phyloP scores from a whole-genome alignment of 352 stramenopile species.

The Pythium periplocum region DNA sequence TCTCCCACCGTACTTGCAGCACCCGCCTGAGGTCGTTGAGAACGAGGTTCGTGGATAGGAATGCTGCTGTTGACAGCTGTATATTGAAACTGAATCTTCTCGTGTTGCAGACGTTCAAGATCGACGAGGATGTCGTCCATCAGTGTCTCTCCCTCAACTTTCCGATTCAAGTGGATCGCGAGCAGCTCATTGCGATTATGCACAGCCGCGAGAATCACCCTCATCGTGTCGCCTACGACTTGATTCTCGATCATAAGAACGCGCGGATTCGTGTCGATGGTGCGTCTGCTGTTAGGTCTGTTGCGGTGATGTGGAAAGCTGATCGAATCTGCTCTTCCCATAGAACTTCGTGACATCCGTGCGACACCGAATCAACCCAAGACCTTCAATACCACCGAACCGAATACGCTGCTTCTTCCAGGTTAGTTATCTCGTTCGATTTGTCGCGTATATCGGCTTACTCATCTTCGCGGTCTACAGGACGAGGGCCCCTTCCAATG shows the following conservation, averaged over 20 bases:
- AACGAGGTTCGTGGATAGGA: constrained; percentile 80
- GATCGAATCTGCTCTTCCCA: constrained; percentile 3
- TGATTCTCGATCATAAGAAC: constrained; percentile 98
- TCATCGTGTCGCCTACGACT: constrained; percentile 95
- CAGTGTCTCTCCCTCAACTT: constrained; percentile 60
- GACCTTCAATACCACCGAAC: constrained; percentile 66
- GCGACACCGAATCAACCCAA: constrained; percentile 70
- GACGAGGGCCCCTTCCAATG: constrained; percentile 74
- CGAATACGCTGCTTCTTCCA: constrained; percentile 59
- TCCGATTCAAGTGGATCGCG: constrained; percentile 33
- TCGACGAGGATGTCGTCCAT: constrained; percentile 68
- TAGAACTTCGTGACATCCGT: constrained; percentile 72
- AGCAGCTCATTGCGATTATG: constrained; percentile 53
- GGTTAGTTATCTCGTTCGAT: constrained; percentile 13
- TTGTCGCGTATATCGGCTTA: too few relatives aligned
- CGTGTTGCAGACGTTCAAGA: constrained; percentile 56
- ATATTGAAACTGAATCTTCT: too few relatives aligned
- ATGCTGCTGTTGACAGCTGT: too few relatives aligned
- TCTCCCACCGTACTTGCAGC: constrained; percentile 96
- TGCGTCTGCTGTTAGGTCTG: constrained; percentile 10
- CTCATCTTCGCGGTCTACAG: constrained; percentile 9
- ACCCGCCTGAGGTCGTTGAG: constrained; percentile 94
- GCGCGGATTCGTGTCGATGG: constrained; percentile 90
- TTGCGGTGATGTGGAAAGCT: background rate
- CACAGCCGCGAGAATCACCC: constrained; percentile 56